Evolutionary conservation across 164 flowering plant genomes (phyloP), one percentile per base, ranked within the genome.

Genomic region (Nymphaea thermarum): DNA sequence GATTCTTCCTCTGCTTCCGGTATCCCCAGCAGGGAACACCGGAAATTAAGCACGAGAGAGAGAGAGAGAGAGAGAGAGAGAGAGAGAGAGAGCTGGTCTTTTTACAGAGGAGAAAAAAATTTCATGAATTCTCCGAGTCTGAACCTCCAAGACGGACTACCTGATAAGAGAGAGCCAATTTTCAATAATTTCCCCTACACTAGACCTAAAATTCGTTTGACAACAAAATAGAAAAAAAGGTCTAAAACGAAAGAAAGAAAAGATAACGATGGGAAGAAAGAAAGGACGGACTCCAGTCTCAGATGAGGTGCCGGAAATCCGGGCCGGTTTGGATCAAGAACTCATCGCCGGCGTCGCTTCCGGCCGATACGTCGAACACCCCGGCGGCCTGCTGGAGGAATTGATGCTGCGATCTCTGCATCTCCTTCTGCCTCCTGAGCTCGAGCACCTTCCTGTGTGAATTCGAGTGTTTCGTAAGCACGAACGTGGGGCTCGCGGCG

Each of bases 401-500:
- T 63, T 78, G 79, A 11, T 77, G 83, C 69, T 74, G 82, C 2
- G 78, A n/a, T n/a, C 66, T 70, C 42, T 79, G 85, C 76, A 82
- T 0, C 66, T 86, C 97, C 82, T 82, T 86, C 71, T 93, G 98
- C 67, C 92, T 69, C 62, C 96, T 79, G 43, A 93, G 89, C 80
- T 93, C 98, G 78, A 93, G 42, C 2, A 93, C 98, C 70, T 91
- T 93, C 80, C 98, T 69, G 71, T 93, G 98, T 0, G 98, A 91
- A 71, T 93, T 93, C 7, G 98, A 93, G 68, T 93, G 98, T 72
- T 80, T 84, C 0, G 91, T 70, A 2, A 87, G 79, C 59, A 85
- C 73, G 67, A 89, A 91, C 0, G 97, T 89, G 55, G 98, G 98
- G 74, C 98, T 93, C 4, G 96, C 82, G 0, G 95, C 93, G 10